Evolutionary conservation across 1,284 basidiomycete species (phyloP).

Genomic region (Apiotrichum gamsii): DNA sequence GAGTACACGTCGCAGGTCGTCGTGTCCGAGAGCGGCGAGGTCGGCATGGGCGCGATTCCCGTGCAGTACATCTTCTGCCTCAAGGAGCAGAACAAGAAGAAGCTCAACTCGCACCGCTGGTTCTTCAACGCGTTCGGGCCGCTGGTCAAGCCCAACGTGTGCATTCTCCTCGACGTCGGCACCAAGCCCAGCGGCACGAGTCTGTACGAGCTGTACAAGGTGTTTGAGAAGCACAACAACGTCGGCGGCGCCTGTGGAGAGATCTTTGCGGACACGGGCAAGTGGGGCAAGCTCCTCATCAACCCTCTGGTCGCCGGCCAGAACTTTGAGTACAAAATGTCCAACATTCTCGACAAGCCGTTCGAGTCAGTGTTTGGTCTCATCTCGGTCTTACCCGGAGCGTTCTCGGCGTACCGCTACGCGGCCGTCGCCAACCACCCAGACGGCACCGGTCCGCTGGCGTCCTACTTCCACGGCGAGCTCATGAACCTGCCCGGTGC

Average conservation of each 20-base stretch:
- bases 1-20: constrained; percentile 74
- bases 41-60: constrained; percentile 71
- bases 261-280: constrained; percentile 73
- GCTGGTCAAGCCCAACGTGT: constrained; percentile 53
- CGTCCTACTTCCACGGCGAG: constrained; percentile 85
- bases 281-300: constrained; percentile 69
- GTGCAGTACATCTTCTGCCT: constrained; percentile 90
- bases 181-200: constrained; percentile 90
- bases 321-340: constrained; percentile 79
- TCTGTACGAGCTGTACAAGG: constrained; percentile 69
- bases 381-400: constrained; percentile 77
- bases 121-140: constrained; percentile 77
- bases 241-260: constrained; percentile 95
- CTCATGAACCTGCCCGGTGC: constrained; percentile 57
- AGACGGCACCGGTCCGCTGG: constrained; percentile 78
- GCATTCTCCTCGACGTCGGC: constrained; percentile 80
- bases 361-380: constrained; percentile 87
- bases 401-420: constrained; percentile 88
- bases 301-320: constrained; percentile 86
- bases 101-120: constrained; percentile 88
- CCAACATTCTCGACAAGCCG: constrained; percentile 86
- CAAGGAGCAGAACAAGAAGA: constrained; percentile 92
- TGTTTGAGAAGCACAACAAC: constrained; percentile 81
- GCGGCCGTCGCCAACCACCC: constrained; percentile 72
- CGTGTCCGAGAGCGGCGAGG: constrained; percentile 71